Evolutionary conservation across 2,329 filamentous ascomycete genomes (phyloP).

Genomic region (Parascedosporium putredinis): DNA sequence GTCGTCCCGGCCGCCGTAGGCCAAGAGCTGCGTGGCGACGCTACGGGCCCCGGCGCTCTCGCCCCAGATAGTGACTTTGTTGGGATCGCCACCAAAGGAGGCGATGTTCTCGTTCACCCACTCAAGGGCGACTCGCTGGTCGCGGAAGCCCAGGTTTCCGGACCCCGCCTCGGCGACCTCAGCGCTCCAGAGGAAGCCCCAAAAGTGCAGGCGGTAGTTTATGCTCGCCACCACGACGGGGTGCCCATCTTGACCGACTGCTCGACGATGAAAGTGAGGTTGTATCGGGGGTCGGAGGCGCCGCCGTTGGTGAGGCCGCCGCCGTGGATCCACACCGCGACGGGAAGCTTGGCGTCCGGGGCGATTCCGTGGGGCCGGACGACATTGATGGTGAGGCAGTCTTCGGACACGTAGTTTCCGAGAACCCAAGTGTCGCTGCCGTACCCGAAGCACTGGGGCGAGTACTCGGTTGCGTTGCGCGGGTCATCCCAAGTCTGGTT

Average conservation of each 20-base stretch:
- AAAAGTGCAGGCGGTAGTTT: conserved; percentile 38
- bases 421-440: conserved; percentile 23
- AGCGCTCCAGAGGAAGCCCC: conserved; percentile 41
- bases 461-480: conserved; percentile 34
- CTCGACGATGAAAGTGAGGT: conserved; percentile 47
- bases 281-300: conserved; percentile 45
- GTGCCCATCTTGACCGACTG: conserved; percentile 28
- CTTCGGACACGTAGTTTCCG: no score
- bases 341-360: conserved; percentile 13
- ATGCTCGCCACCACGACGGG: background rate
- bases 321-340: conserved; percentile 20
- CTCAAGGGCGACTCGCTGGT: conserved; percentile 37
- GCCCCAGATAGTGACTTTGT: conserved; percentile 41
- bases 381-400: conserved; percentile 21
- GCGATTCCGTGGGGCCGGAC: conserved; percentile 16
- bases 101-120: conserved; percentile 42
- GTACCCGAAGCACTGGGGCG: conserved; percentile 38
- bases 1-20: conserved; percentile 42
- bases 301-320: conserved; percentile 25
- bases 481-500: conserved; percentile 31
- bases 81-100: conserved; percentile 35
- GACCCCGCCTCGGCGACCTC: conserved; percentile 31
- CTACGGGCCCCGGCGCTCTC: conserved; percentile 42
- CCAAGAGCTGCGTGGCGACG: conserved; percentile 38
- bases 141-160: conserved; percentile 39